phyloP scores from a whole-genome alignment of 345 rosid genomes.

The Murraya koenigii region DNA sequence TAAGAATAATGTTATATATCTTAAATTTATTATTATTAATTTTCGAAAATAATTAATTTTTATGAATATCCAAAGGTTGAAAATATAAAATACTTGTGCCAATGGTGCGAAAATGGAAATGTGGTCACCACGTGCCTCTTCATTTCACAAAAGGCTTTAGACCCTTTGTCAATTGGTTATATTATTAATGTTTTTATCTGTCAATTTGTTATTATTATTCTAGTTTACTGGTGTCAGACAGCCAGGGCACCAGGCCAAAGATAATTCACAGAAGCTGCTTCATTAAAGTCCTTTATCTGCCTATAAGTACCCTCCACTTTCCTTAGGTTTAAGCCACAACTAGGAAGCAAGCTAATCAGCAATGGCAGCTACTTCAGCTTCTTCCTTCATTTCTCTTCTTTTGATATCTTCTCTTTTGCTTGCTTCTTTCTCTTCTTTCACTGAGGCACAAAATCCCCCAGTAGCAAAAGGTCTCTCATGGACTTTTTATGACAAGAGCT shows the following conservation, averaged over 20 bases:
- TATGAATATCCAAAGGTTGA: too few species aligned
- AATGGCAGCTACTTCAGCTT: conserved; percentile 10
- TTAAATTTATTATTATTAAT: too few species aligned
- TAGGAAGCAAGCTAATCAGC: neutral
- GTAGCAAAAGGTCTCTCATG: conserved; percentile 61
- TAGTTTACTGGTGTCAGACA: neutral
- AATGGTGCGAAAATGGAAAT: neutral
- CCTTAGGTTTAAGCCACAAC: neutral
- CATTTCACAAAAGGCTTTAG: neutral
- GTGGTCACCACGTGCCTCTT: neutral
- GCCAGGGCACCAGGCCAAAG: too few species aligned
- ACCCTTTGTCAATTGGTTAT: neutral
- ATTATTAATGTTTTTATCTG: too few species aligned
- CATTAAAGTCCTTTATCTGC: neutral
- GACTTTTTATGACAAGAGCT: conserved; percentile 54
- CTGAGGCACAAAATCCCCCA: conserved; percentile 25
- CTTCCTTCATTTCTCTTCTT: conserved; percentile 12
- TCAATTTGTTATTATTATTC: neutral
- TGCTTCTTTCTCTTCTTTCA: conserved; percentile 4
- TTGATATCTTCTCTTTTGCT: conserved; percentile 16
- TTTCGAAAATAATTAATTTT: too few species aligned
- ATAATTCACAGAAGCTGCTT: neutral
- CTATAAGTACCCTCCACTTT: conserved; percentile 9
- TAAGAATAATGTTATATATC: too few species aligned
- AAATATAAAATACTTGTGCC: neutral